These are phyloP conservation scores for Rhizopus arrhizus DNA, from an alignment of 371 early-diverging fungal species.

Conservation along the genomic window DNA sequence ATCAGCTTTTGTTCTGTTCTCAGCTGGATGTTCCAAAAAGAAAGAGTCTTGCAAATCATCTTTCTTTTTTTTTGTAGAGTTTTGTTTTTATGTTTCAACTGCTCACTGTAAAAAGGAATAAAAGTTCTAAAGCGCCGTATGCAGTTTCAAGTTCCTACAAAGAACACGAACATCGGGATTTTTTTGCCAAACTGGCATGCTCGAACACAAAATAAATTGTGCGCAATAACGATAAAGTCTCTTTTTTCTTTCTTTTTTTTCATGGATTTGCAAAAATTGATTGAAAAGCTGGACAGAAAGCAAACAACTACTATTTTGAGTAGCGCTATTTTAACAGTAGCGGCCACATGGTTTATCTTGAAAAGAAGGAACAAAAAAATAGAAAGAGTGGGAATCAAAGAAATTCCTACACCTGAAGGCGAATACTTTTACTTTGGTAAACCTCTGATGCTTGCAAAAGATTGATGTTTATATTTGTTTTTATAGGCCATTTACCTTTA, in stretches of 20 bases:
- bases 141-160: too few relatives aligned
- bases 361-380: neutral
- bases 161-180: too few relatives aligned
- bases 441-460: neutral
- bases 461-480: neutral
- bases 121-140: too few relatives aligned
- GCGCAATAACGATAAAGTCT: too few relatives aligned
- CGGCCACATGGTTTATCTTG: neutral
- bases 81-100: too few relatives aligned
- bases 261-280: neutral
- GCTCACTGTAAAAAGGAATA: too few relatives aligned
- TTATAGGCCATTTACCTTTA: constrained; percentile 15
- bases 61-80: too few relatives aligned
- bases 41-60: too few relatives aligned
- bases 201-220: too few relatives aligned
- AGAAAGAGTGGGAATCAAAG: neutral
- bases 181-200: too few relatives aligned
- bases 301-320: neutral
- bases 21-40: too few relatives aligned
- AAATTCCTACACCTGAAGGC: constrained; percentile 22
- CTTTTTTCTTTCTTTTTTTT: neutral
- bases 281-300: neutral
- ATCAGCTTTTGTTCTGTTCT: too few relatives aligned
- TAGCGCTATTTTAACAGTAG: neutral
- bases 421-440: constrained; percentile 21